A percentile compares a stretch with the other conserved stretches of the same genome.
Evolutionary conservation across 2,329 filamentous ascomycete species (phyloP).

Genomic region (Diaporthe batatas): DNA sequence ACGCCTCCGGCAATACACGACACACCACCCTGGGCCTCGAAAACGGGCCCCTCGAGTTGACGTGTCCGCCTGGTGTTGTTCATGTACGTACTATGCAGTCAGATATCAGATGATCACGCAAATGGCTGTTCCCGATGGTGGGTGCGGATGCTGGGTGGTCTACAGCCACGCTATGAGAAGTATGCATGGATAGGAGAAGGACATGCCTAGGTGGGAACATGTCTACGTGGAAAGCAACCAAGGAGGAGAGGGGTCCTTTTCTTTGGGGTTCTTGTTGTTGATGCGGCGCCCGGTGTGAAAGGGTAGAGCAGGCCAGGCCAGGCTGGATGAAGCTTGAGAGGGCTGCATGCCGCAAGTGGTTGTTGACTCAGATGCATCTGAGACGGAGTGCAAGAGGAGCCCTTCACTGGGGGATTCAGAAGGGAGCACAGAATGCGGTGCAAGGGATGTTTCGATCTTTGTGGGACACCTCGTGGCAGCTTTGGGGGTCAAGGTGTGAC

Average conservation of each 20-base stretch:
- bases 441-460: slow-evolving; percentile 33
- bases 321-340: slow-evolving; percentile 20
- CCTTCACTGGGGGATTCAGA: slow-evolving; percentile 5
- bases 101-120: slow-evolving; percentile 40
- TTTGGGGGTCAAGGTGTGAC: slow-evolving; percentile 1
- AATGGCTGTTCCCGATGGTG: slow-evolving; percentile 40
- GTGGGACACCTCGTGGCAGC: slow-evolving; percentile 40
- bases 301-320: neutral
- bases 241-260: too few relatives aligned
- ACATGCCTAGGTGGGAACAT: neutral
- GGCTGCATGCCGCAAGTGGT: slow-evolving; percentile 17
- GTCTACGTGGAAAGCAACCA: too few relatives aligned
- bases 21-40: slow-evolving; percentile 38
- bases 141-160: slow-evolving; percentile 21
- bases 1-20: slow-evolving; percentile 35
- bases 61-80: slow-evolving; percentile 39
- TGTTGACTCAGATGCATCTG: slow-evolving; percentile 43
- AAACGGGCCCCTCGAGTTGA: slow-evolving; percentile 42
- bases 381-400: slow-evolving; percentile 34
- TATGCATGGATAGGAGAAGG: slow-evolving; percentile 13
- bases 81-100: slow-evolving; percentile 42
- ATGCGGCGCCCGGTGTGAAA: neutral
- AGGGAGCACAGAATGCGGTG: slow-evolving; percentile 35
- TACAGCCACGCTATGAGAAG: slow-evolving; percentile 14
- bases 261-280: neutral